Evolutionary conservation across 2,329 filamentous ascomycete species (phyloP).

Genomic region (Colletotrichum gigasporum): DNA sequence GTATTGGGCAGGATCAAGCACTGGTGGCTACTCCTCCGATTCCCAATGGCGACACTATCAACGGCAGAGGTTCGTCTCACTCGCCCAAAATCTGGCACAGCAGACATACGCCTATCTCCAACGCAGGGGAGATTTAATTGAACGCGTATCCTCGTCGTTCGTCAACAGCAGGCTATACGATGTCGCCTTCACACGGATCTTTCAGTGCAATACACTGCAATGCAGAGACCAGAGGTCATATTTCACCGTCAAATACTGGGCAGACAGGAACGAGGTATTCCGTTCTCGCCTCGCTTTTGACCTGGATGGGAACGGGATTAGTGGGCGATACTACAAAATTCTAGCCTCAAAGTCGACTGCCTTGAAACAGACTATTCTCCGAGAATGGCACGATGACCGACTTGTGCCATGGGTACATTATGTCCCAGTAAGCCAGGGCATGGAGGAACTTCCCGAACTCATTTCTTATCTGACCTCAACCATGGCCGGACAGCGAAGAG

Average conservation of each 20-base stretch:
- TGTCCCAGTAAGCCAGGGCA: slow-evolving; percentile 58
- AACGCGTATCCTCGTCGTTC: slow-evolving; percentile 39
- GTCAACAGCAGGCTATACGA: slow-evolving; percentile 51
- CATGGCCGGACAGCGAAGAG: slow-evolving; percentile 55
- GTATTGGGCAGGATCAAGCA: slow-evolving; percentile 68
- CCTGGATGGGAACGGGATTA: slow-evolving; percentile 65
- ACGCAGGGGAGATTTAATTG: slow-evolving; percentile 31
- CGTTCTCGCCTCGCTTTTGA: slow-evolving; percentile 57
- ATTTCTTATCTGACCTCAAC: slow-evolving; percentile 56
- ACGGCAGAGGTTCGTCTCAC: slow-evolving; percentile 54
- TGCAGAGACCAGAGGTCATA: slow-evolving; percentile 47
- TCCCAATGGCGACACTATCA: slow-evolving; percentile 54
- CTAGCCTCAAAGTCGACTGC: slow-evolving; percentile 56
- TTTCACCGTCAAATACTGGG: slow-evolving; percentile 43
- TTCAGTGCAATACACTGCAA: slow-evolving; percentile 50
- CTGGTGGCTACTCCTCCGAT: slow-evolving; percentile 52
- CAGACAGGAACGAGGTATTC: slow-evolving; percentile 46
- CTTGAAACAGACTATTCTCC: slow-evolving; percentile 61
- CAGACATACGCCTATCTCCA: slow-evolving; percentile 44
- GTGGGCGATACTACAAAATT: slow-evolving; percentile 61
- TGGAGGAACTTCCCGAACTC: slow-evolving; percentile 62
- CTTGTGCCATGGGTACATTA: slow-evolving; percentile 67
- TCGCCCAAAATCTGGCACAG: slow-evolving; percentile 42
- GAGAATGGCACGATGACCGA: slow-evolving; percentile 68
- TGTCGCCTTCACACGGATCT: slow-evolving; percentile 54